Evolutionary conservation across 345 rosid genomes (phyloP), one percentile per base, ranked within the genome.

Genomic region (Hirschfeldia incana): DNA sequence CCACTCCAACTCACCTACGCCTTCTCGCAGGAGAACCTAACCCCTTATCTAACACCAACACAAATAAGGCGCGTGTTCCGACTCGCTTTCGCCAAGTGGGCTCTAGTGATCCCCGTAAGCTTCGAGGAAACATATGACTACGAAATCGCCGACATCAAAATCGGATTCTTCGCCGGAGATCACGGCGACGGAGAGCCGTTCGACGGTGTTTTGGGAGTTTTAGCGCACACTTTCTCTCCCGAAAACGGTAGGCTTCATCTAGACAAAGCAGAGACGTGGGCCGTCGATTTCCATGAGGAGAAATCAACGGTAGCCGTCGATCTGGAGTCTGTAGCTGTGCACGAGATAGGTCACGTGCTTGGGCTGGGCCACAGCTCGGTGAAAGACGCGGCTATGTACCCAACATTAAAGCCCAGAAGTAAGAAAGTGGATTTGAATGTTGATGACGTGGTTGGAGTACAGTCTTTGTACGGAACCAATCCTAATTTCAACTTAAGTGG

Each of bases 131-230:
- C 87, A 0, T 84, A 76, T 3, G 94, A 89, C 32, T 91, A 89
- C 70, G 85, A 75, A 26, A 83, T 70, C 26, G 89, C 97, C 2
- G 94, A 94, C 73, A 92, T 92, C 51, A 91, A 82, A 58, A 89
- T 92, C 66, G 97, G 93, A 64, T 94, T 91, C 71, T 92, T 88
- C 78, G 49, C 75, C 27, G 97, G 97, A 0, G 97, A 94, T 61
- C 97, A 92, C 81, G 97, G 97, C 5, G 97, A 92, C 21, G 97
- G 97, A 9, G 90, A 94, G 76, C 85, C 97, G 26, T 94, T 92
- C 27, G 98, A 94, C 77, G 98, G 97, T 5, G 91, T 89, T 13
- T 79, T 89, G 5, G 98, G 97, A 3, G 89, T 94, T 26, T 67
- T 87, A 61, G 98, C 94, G 0, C 97, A 89, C 39, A 88, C 97